Evolutionary conservation across 2,329 filamentous ascomycete genomes (phyloP).

Genomic region (Lachnellula willkommii): DNA sequence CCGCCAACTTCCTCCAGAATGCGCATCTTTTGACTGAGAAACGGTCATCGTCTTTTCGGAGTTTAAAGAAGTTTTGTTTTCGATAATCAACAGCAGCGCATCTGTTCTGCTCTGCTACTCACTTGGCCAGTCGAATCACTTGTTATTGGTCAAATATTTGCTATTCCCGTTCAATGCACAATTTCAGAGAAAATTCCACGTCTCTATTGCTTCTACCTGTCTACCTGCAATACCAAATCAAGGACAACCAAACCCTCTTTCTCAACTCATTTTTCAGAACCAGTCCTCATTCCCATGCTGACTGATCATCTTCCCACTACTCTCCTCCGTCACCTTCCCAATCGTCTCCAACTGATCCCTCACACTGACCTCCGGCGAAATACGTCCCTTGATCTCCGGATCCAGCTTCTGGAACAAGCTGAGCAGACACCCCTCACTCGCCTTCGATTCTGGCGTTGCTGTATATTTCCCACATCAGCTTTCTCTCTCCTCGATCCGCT

Average conservation of each 20-base stretch:
- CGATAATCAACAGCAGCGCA: no score
- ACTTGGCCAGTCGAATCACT: no score
- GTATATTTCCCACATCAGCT: background rate
- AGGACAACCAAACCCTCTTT: background rate
- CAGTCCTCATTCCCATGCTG: background rate
- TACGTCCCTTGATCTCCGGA: background rate
- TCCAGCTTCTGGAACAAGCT: background rate
- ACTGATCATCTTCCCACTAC: background rate
- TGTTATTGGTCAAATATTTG: no score
- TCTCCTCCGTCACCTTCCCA: background rate
- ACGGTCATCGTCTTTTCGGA: no score
- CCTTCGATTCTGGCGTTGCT: background rate
- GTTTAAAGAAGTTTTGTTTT: no score
- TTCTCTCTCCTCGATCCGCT: background rate
- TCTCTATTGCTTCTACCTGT: no score
- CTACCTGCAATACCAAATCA: background rate
- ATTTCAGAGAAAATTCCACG: no score
- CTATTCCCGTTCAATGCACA: no score
- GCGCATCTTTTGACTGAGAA: no score
- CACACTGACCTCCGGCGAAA: background rate
- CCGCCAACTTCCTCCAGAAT: no score
- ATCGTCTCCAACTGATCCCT: background rate
- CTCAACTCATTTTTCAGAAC: background rate
- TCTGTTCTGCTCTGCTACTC: no score
- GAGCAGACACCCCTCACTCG: background rate